These are phyloP conservation scores for Mrakia gelida DNA, from an alignment of 768 basidiomycete species.

Conservation along the genomic window DNA sequence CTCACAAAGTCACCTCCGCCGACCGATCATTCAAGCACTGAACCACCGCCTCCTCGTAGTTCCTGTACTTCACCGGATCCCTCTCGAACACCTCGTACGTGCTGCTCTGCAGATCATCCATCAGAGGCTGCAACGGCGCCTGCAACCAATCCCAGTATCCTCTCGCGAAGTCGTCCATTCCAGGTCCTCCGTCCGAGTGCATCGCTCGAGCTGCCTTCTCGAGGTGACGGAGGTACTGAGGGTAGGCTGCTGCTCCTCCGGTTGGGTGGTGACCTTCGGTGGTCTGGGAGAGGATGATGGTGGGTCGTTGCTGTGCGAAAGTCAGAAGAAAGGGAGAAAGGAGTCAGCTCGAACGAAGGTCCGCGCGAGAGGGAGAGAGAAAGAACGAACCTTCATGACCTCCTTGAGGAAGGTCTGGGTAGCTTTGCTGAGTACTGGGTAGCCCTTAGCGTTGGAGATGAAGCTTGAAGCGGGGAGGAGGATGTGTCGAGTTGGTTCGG, in stretches of 20 bases:
- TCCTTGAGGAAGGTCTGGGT: constrained; percentile 87
- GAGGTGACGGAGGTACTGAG: constrained; percentile 61
- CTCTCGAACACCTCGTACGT: constrained; percentile 98
- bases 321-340: constrained; percentile 28
- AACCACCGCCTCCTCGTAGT: constrained; percentile 93
- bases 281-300: constrained; percentile 72
- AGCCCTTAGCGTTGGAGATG: constrained; percentile 92
- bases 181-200: constrained; percentile 59
- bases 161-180: constrained; percentile 82
- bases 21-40: constrained; percentile 72
- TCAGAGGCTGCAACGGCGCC: constrained; percentile 90
- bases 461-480: constrained; percentile 86
- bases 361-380: background rate
- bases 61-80: constrained; percentile 91
- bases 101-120: constrained; percentile 92
- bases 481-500: constrained; percentile 85
- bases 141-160: constrained; percentile 95
- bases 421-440: constrained; percentile 90
- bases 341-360: background rate
- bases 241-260: constrained; percentile 82
- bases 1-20: constrained; percentile 60
- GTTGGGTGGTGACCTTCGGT: constrained; percentile 60
- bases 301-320: constrained; percentile 67
- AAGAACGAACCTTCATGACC: constrained; percentile 68
- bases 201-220: constrained; percentile 35